Conservation (phyloP, 176 grass and related monocot genomes). For the Triticum turgidum region DNA sequence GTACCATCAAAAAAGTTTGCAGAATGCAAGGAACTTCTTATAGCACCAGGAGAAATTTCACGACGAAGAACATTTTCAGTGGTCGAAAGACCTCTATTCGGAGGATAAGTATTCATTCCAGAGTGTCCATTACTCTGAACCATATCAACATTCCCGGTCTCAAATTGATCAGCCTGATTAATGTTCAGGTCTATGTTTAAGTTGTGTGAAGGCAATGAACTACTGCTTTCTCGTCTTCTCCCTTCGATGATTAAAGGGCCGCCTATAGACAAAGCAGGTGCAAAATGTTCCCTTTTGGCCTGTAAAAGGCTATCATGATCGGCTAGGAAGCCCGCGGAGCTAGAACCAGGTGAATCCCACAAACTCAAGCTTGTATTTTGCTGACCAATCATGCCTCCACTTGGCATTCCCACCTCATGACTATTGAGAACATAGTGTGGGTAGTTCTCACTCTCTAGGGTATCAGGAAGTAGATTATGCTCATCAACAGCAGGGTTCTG, state of each 20-base stretch:
- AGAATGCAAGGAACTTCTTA: conserved; percentile 27
- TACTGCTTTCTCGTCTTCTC: conserved; percentile 43
- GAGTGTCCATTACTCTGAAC: conserved; percentile 20
- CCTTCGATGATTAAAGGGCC: conserved; percentile 37
- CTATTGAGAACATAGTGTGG: conserved; percentile 43
- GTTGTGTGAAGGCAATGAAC: conserved; percentile 43
- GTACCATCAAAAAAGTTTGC: conserved; percentile 21
- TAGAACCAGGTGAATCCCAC: conserved; percentile 61
- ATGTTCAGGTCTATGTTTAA: conserved; percentile 59
- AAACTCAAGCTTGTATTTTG: conserved; percentile 42
- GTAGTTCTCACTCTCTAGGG: conserved; percentile 39
- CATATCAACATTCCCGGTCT: conserved; percentile 33
- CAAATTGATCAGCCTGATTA: conserved; percentile 57
- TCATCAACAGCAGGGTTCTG: conserved; percentile 41
- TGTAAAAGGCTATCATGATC: conserved; percentile 36
- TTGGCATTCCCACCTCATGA: conserved; percentile 36
- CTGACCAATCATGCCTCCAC: conserved; percentile 33
- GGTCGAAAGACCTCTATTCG: conserved; percentile 26
- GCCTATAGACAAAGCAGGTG: conserved; percentile 31
- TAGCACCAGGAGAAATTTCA: conserved; percentile 18
- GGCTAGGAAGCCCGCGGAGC: conserved; percentile 41
- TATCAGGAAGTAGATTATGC: conserved; percentile 39
- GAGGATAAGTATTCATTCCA: conserved; percentile 28
- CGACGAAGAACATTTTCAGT: conserved; percentile 6
- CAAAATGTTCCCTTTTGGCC: conserved; percentile 49